phyloP scores from a whole-genome alignment of 2,329 filamentous ascomycete species.

The Cercospora citrullina region DNA sequence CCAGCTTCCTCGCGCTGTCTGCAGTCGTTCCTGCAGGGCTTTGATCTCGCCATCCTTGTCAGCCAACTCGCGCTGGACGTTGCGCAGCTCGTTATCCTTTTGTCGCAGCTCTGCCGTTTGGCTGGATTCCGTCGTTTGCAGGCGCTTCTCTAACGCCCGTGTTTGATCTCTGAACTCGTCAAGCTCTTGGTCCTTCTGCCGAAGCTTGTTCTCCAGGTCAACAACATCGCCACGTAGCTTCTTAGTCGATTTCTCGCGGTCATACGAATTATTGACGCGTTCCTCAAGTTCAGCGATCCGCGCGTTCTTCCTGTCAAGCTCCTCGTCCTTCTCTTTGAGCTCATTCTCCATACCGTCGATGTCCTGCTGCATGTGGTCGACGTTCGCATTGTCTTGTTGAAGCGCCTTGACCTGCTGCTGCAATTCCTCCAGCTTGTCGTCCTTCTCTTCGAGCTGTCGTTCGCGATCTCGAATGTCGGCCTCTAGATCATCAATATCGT shows the following conservation, averaged over 20 bases:
- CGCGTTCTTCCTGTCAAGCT: constrained; percentile 35
- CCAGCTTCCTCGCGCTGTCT: constrained; percentile 43
- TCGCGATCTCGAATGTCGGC: constrained; percentile 53
- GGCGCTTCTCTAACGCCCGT: constrained; percentile 37
- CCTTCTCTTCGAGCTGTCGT: constrained; percentile 39
- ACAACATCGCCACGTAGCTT: constrained; percentile 41
- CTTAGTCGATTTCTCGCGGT: constrained; percentile 41
- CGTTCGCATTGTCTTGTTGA: constrained; percentile 45
- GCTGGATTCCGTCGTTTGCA: constrained; percentile 31
- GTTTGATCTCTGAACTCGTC: constrained; percentile 39
- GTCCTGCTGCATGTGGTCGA: constrained; percentile 61
- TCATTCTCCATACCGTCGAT: constrained; percentile 53
- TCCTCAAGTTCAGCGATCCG: constrained; percentile 38
- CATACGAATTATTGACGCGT: constrained; percentile 35
- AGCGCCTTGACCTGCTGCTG: constrained; percentile 43
- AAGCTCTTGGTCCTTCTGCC: constrained; percentile 39
- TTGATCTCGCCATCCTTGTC: constrained; percentile 42
- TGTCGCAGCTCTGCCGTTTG: constrained; percentile 32
- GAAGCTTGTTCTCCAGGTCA: constrained; percentile 39
- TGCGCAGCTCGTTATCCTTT: constrained; percentile 57
- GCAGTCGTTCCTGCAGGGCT: constrained; percentile 40
- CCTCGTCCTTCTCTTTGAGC: constrained; percentile 52
- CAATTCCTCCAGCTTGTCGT: constrained; percentile 54
- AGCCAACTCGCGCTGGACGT: constrained; percentile 52
- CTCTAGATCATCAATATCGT: constrained; percentile 53